phyloP scores from a whole-genome alignment of 2,329 filamentous ascomycete species.

The Graphilbum fragrans region DNA sequence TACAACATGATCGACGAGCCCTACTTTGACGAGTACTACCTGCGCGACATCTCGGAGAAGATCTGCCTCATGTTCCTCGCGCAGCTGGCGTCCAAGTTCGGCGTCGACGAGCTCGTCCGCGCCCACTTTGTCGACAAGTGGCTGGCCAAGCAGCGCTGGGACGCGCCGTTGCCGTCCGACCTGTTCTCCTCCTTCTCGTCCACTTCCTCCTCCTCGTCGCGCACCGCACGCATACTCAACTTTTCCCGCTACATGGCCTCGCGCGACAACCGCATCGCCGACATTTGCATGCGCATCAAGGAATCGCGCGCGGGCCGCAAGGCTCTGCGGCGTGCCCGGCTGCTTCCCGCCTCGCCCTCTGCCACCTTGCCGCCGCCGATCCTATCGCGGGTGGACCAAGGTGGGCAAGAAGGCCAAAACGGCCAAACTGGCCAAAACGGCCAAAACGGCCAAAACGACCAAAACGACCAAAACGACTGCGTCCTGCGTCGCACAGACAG shows the following conservation, averaged over 20 bases:
- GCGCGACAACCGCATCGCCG: conserved; percentile 40
- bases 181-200: too few species aligned
- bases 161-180: too few species aligned
- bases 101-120: conserved; percentile 43
- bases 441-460: background rate
- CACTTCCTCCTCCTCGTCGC: too few species aligned
- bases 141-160: conserved; percentile 64
- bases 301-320: conserved; percentile 36
- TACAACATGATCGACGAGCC: conserved; percentile 40
- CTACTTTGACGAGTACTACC: conserved; percentile 49
- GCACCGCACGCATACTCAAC: conserved; percentile 37
- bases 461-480: background rate
- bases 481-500: too few species aligned
- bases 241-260: conserved; percentile 38
- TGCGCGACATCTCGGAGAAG: conserved; percentile 50
- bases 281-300: conserved; percentile 37
- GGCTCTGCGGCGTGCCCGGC: conserved; percentile 37
- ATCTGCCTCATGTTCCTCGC: conserved; percentile 45
- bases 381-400: too few species aligned
- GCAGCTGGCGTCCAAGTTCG: conserved; percentile 48
- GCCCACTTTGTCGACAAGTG: conserved; percentile 59
- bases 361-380: too few species aligned
- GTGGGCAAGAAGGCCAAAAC: too few species aligned
- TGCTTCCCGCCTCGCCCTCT: conserved; percentile 20
- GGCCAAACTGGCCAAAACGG: too few species aligned